Conservation (phyloP, 306 rosid species). For the Malus asiatica region DNA sequence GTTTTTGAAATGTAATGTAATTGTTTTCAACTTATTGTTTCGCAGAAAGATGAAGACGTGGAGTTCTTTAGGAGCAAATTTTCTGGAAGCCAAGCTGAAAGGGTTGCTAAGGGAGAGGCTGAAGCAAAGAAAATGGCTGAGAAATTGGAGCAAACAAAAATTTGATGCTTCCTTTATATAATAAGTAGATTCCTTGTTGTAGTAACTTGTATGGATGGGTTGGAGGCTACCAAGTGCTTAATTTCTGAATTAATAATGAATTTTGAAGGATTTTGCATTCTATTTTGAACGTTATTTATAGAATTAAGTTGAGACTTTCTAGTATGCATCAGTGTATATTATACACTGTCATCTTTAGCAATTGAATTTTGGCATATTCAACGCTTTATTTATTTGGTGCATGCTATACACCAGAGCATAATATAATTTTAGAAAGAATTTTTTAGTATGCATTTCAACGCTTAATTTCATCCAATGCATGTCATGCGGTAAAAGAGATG, state of each 20-base stretch:
- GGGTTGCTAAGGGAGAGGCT: slow-evolving; percentile 38
- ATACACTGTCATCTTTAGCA: background rate
- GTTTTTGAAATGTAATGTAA: slow-evolving; percentile 4
- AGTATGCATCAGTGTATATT: background rate
- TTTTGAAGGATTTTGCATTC: background rate
- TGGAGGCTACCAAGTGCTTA: background rate
- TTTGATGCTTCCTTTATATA: slow-evolving; percentile 17
- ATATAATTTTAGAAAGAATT: too few species aligned
- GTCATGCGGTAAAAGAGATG: background rate
- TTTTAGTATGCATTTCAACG: too few species aligned
- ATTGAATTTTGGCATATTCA: too few species aligned
- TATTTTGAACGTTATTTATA: background rate
- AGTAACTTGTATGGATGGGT: background rate
- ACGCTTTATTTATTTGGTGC: too few species aligned
- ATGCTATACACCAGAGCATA: too few species aligned
- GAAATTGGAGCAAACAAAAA: slow-evolving; percentile 50
- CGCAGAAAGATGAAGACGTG: slow-evolving; percentile 66
- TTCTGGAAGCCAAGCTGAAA: slow-evolving; percentile 68
- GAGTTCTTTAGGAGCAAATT: slow-evolving; percentile 44
- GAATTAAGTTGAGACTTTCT: background rate
- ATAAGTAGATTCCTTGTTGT: background rate
- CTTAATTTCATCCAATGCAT: too few species aligned
- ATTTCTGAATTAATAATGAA: background rate
- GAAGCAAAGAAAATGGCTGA: slow-evolving; percentile 44
- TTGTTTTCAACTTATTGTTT: slow-evolving; percentile 11